Evolutionary conservation across 2,329 filamentous ascomycete genomes (phyloP), one percentile per base, ranked within the genome.

Genomic region (Aspergillus felis): DNA sequence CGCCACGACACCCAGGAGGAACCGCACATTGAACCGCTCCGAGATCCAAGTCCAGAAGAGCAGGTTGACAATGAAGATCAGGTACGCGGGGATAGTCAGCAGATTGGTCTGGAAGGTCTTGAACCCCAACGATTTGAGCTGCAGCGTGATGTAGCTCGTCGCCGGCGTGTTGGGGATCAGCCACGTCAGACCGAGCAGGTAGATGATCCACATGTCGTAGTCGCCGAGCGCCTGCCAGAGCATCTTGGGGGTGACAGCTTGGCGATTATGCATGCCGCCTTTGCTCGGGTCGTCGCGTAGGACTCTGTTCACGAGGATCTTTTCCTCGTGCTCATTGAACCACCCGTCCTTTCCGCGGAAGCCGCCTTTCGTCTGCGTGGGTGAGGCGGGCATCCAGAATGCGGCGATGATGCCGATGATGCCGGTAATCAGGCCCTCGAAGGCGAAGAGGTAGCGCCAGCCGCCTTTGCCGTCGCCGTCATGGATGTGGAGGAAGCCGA

Each of bases 251-350:
- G 75, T 78, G 5, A 86, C 68, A 0, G 79, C 80, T 66, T 86
- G 81, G 3, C 83, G 76, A 61, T 86, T 86, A 68, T 85, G 82
- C 83, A 86, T 85, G 59, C 79, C 79, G n/a, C 82, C 82, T 61
- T 85, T 85, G 50, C 77, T 79, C 0, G 81, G 81, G 50, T 84
- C 81, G 53, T 84, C 81, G 8, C 81, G 76, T 10, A 84, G 71
- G 25, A 87, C 77, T 25, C 82, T 81, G 66, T 89, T 90, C 20
- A 87, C 81, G 81, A 90, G 85, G 65, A 90, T 89, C 56, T 84
- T 82, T 65, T 90, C 87, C 66, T 90, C 85, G 1, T 78, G 78
- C 66, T 88, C 87, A 2, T 76, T 83, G 69, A 88, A 88, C 87
- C 87, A 88, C 4, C 87, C 87, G 22, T 81, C 62, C 46, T 84